phyloP scores from a whole-genome alignment of 164 flowering plant genomes.

The Cinnamomum chago region DNA sequence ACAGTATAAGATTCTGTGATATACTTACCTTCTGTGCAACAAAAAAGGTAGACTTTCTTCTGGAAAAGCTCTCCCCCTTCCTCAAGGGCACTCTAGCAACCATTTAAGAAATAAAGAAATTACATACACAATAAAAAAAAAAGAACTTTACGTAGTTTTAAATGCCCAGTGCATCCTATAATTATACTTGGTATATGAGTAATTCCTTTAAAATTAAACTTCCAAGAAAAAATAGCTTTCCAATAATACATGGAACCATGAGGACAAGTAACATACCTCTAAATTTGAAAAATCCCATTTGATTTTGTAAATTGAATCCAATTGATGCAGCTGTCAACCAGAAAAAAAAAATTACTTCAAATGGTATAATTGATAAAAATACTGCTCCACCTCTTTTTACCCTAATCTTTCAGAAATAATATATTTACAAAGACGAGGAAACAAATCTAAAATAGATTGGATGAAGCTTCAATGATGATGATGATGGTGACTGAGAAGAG shows the following conservation, averaged over 20 bases:
- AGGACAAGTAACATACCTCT: conserved; percentile 52
- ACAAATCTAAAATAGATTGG: too few relatives aligned
- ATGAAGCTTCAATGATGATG: too few relatives aligned
- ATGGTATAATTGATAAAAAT: neutral
- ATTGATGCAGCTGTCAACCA: conserved; percentile 77
- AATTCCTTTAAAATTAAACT: neutral
- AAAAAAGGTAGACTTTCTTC: conserved; percentile 81
- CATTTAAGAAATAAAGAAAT: neutral
- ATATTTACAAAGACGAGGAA: too few relatives aligned
- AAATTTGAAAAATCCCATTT: conserved; percentile 88
- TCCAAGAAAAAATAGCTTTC: neutral
- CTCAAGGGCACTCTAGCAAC: conserved; percentile 78
- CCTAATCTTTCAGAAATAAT: too few relatives aligned
- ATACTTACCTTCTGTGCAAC: conserved; percentile 87
- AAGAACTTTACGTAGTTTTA: neutral
- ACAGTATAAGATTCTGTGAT: neutral
- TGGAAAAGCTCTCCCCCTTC: conserved; percentile 78
- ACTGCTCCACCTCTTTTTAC: too few relatives aligned
- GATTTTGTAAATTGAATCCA: conserved; percentile 64
- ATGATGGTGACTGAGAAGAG: too few relatives aligned
- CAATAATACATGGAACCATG: neutral
- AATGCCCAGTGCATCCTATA: neutral
- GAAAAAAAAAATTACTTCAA: neutral
- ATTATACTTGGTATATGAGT: too few relatives aligned
- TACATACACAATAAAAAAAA: too few relatives aligned